Conservation (phyloP, 2,329 filamentous ascomycete genomes). For the Plectosphaerella plurivora region DNA sequence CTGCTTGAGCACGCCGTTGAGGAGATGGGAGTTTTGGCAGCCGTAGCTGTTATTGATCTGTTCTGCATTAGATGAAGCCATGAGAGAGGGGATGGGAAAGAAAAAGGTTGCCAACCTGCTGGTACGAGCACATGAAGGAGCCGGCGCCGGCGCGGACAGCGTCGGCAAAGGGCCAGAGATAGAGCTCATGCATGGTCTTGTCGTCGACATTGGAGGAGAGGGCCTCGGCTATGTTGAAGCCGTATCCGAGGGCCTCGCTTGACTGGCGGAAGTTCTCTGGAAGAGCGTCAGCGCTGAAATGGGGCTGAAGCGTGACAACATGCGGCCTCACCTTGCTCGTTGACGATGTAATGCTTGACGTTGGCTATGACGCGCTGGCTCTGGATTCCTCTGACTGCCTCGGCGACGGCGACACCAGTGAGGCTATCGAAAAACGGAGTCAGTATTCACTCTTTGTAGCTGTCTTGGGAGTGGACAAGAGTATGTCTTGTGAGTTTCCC, state of each 20-base stretch:
- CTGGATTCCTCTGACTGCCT: slow-evolving; percentile 77
- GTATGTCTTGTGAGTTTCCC: too few relatives aligned
- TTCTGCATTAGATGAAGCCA: too few relatives aligned
- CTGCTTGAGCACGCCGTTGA: slow-evolving; percentile 73
- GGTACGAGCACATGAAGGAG: slow-evolving; percentile 64
- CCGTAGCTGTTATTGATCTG: slow-evolving; percentile 76
- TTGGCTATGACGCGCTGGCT: slow-evolving; percentile 78
- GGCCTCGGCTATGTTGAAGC: slow-evolving; percentile 58
- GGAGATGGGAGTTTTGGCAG: slow-evolving; percentile 73
- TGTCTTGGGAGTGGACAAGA: too few relatives aligned
- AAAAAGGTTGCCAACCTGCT: slow-evolving; percentile 69
- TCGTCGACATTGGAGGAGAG: slow-evolving; percentile 64
- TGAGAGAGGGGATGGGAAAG: background rate
- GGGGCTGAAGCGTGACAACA: background rate
- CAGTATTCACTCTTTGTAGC: too few relatives aligned
- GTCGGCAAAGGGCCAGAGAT: slow-evolving; percentile 75
- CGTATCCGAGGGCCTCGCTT: slow-evolving; percentile 45
- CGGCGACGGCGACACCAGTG: slow-evolving; percentile 66
- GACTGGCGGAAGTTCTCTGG: slow-evolving; percentile 67
- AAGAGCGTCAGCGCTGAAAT: background rate
- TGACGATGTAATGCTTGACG: slow-evolving; percentile 70
- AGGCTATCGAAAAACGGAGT: too few relatives aligned
- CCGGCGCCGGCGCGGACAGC: slow-evolving; percentile 64
- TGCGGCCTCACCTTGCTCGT: slow-evolving; percentile 60
- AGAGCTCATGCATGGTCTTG: slow-evolving; percentile 70